Evolutionary conservation across 208 protist species (phyloP).

Genomic region (Endotrypanum monterogeii): DNA sequence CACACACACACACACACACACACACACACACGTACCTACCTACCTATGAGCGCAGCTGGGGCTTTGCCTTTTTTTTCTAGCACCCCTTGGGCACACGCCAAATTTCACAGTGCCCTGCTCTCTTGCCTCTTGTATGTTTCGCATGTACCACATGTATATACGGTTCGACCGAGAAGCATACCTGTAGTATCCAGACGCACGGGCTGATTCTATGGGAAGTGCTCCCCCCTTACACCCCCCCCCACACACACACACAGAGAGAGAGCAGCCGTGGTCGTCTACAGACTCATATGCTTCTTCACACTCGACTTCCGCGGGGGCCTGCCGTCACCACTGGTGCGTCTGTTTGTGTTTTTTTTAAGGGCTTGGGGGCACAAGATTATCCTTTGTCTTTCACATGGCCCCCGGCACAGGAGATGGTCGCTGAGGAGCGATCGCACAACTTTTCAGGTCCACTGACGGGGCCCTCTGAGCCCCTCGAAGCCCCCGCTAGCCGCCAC

Average conservation of each 20-base stretch:
- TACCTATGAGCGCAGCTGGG: no score
- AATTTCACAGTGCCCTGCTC: neutral
- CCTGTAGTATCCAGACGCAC: neutral
- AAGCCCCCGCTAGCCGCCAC: neutral
- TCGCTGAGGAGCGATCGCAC: conserved; percentile 6
- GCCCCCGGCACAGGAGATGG: conserved; percentile 17
- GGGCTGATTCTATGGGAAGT: neutral
- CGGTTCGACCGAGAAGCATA: neutral
- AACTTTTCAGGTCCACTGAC: conserved; percentile 48
- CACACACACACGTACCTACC: no score
- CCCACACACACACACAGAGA: neutral
- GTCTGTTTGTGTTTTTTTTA: conserved; percentile 17
- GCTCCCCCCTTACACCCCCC: neutral
- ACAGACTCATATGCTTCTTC: neutral
- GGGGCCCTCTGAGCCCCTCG: neutral
- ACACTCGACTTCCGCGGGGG: neutral
- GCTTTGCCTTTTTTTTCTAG: no score
- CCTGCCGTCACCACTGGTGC: neutral
- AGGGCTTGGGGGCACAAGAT: conserved; percentile 28
- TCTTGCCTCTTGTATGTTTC: neutral
- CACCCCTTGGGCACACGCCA: no score
- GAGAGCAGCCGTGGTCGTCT: neutral
- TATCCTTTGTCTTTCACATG: conserved; percentile 26
- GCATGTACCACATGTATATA: neutral
- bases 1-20: no score